These are phyloP conservation scores for Porpolomopsis calyptriformis DNA, from an alignment of 768 basidiomycete genomes.

Conservation along the genomic window DNA sequence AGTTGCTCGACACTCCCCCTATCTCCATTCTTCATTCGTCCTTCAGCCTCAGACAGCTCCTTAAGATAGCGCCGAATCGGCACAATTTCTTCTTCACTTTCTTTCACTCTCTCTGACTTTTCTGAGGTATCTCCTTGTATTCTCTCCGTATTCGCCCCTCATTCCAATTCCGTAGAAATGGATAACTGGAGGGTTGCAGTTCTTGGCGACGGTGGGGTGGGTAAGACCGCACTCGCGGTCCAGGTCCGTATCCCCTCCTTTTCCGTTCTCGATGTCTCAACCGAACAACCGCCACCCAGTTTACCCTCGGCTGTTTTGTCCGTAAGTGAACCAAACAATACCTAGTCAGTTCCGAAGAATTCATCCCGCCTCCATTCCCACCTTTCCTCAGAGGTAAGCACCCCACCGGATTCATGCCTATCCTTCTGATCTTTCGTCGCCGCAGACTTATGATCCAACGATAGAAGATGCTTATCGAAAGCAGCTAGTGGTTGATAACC, in stretches of 20 bases:
- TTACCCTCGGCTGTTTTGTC: constrained; percentile 93
- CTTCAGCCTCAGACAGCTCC: constrained; percentile 11
- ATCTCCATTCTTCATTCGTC: constrained; percentile 11
- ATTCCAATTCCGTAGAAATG: constrained; percentile 39
- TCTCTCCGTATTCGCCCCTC: not conserved
- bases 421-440: constrained; percentile 11
- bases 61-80: constrained; percentile 10
- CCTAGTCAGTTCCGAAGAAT: not conserved
- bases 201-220: constrained; percentile 93
- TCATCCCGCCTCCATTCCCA: constrained; percentile 3
- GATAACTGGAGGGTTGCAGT: constrained; percentile 95
- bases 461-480: constrained; percentile 98
- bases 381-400: constrained; percentile 41
- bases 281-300: constrained; percentile 36
- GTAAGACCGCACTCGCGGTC: constrained; percentile 92
- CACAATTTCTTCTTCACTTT: constrained; percentile 10
- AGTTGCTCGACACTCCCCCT: constrained; percentile 17
- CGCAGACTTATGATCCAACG: constrained; percentile 91
- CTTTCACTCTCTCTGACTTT: constrained; percentile 12
- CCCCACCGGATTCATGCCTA: constrained; percentile 3
- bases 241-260: constrained; percentile 48
- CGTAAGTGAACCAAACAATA: constrained; percentile 39
- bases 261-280: constrained; percentile 3
- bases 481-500: constrained; percentile 87
- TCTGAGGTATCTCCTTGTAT: constrained; percentile 6